Evolutionary conservation across 2,329 filamentous ascomycete species (phyloP).

Genomic region (Stagonosporopsis chrysanthemi): DNA sequence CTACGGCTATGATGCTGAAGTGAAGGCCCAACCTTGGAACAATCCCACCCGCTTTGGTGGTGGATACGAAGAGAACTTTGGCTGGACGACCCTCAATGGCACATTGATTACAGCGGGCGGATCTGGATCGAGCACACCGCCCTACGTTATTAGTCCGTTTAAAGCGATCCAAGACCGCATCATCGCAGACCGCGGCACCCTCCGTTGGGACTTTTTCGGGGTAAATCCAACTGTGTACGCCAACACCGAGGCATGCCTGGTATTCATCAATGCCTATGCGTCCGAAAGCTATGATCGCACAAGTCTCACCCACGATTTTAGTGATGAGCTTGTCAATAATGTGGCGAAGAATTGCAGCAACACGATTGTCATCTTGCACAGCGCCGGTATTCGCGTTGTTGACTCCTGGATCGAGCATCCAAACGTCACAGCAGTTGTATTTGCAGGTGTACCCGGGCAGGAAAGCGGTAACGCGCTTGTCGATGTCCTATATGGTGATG

Average conservation of each 20-base stretch:
- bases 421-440: constrained; percentile 83
- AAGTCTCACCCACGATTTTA: constrained; percentile 28
- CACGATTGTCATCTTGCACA: constrained; percentile 58
- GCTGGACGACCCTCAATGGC: constrained; percentile 45
- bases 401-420: constrained; percentile 75
- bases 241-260: constrained; percentile 56
- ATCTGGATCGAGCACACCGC: constrained; percentile 49
- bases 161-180: constrained; percentile 48
- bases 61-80: constrained; percentile 51
- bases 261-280: constrained; percentile 65
- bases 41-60: constrained; percentile 49
- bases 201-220: constrained; percentile 47
- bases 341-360: constrained; percentile 58
- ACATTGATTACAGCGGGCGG: constrained; percentile 55
- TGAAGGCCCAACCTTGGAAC: constrained; percentile 48
- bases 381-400: constrained; percentile 64
- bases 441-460: constrained; percentile 80
- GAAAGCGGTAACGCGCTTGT: constrained; percentile 79
- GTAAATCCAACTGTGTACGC: constrained; percentile 41
- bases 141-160: constrained; percentile 52
- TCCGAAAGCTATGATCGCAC: constrained; percentile 44
- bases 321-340: constrained; percentile 51
- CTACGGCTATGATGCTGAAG: constrained; percentile 51
- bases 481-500: constrained; percentile 79
- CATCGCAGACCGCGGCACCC: constrained; percentile 38